Conservation (phyloP, 192 early-diverging fungal genomes). For the Coemansia sp. region DNA sequence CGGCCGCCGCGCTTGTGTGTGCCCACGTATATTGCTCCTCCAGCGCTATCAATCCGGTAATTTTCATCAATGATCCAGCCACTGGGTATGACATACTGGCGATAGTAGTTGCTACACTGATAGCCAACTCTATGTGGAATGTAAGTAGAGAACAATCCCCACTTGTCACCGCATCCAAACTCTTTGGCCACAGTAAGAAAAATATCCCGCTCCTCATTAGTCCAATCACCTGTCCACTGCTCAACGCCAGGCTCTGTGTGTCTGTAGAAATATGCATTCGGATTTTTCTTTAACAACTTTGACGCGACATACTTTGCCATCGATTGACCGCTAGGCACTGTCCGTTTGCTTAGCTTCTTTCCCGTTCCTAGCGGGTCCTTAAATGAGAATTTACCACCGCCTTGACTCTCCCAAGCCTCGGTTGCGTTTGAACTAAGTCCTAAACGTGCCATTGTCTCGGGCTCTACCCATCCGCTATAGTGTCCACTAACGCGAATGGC, state of each 20-base stretch:
- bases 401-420: constrained; percentile 74
- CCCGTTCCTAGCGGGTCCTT: constrained; percentile 61
- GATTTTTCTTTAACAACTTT: constrained; percentile 71
- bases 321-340: constrained; percentile 41
- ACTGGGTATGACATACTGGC: constrained; percentile 48
- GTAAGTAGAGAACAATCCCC: constrained; percentile 45
- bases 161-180: constrained; percentile 53
- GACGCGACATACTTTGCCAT: constrained; percentile 56
- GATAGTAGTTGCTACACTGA: constrained; percentile 56
- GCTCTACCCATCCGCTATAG: constrained; percentile 66
- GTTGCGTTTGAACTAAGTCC: constrained; percentile 58
- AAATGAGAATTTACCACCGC: constrained; percentile 71
- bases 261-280: constrained; percentile 75
- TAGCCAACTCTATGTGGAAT: constrained; percentile 52
- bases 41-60: constrained; percentile 40
- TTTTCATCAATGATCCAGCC: constrained; percentile 53
- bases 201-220: constrained; percentile 57
- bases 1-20: constrained; percentile 30
- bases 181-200: constrained; percentile 57
- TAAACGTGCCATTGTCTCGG: constrained; percentile 58
- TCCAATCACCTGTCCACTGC: constrained; percentile 78
- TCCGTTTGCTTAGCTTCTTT: constrained; percentile 33
- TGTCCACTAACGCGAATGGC: constrained; percentile 64
- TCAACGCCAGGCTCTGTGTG: constrained; percentile 74
- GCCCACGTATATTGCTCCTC: constrained; percentile 47